A percentile compares a stretch with the other conserved stretches of the same genome.
Evolutionary conservation across 352 stramenopile species (phyloP).

Genomic region (Phytophthora fragariaefolia): DNA sequence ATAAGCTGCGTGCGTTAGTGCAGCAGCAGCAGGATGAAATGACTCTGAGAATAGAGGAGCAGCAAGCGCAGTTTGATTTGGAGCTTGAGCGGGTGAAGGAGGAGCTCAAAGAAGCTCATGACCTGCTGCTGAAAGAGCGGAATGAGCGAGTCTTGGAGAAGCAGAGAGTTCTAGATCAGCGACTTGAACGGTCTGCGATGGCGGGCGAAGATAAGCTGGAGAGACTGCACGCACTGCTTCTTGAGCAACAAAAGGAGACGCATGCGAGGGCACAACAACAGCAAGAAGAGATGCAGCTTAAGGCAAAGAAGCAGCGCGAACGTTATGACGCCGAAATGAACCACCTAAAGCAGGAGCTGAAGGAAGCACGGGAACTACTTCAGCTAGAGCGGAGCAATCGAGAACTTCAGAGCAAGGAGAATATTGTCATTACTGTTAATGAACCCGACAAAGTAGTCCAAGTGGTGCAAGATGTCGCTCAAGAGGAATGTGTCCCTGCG

Average conservation of each 20-base stretch:
- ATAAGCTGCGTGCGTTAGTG: constrained; percentile 69
- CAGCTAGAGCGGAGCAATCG: constrained; percentile 51
- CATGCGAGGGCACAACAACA: constrained; percentile 66
- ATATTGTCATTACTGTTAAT: constrained; percentile 33
- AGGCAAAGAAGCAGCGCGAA: constrained; percentile 35
- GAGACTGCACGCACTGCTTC: constrained; percentile 20
- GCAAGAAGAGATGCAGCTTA: constrained; percentile 48
- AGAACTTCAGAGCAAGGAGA: constrained; percentile 55
- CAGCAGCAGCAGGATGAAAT: constrained; percentile 58
- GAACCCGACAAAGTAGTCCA: not conserved
- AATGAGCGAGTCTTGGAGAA: constrained; percentile 68
- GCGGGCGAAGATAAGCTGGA: constrained; percentile 29
- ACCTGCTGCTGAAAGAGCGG: constrained; percentile 62
- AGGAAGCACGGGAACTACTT: constrained; percentile 56
- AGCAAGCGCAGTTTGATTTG: constrained; percentile 34
- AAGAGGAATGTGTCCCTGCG: not conserved
- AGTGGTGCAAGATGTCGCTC: not conserved
- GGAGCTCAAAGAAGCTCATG: constrained; percentile 58
- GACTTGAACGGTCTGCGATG: constrained; percentile 38
- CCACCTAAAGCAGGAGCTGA: constrained; percentile 45
- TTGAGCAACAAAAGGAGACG: constrained; percentile 35
- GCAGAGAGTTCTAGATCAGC: constrained; percentile 53
- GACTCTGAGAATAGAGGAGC: constrained; percentile 35
- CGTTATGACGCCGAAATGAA: constrained; percentile 43
- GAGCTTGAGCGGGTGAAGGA: constrained; percentile 47